A percentile compares a stretch with the other conserved stretches of the same genome.
phyloP scores from a whole-genome alignment of 169 alveolate genomes.

The Plasmodium coatneyi region DNA sequence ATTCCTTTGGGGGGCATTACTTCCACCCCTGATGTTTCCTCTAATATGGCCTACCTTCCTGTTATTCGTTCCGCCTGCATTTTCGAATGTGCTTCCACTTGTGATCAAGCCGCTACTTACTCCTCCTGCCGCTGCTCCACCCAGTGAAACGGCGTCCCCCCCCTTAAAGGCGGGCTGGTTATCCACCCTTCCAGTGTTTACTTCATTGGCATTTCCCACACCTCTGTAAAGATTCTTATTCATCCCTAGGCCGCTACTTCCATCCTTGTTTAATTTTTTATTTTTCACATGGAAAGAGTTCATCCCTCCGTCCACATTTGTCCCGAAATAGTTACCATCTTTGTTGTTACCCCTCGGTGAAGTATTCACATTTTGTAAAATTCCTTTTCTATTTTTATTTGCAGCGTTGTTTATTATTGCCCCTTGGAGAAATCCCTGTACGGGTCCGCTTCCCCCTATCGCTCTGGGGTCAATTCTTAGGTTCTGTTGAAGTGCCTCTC shows the following conservation, averaged over 20 bases:
- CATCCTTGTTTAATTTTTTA: conserved; percentile 5
- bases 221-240: background rate
- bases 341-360: background rate
- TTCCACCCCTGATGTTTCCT: background rate
- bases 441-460: background rate
- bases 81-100: background rate
- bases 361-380: conserved; percentile 3
- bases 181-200: background rate
- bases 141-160: background rate
- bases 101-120: background rate
- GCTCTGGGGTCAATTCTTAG: background rate
- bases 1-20: background rate
- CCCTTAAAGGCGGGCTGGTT: background rate
- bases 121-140: background rate
- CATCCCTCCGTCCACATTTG: background rate
- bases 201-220: background rate
- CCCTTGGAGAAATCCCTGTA: background rate
- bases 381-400: background rate
- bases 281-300: conserved; percentile 16
- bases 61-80: background rate
- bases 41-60: background rate
- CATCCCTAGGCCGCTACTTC: background rate
- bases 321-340: background rate
- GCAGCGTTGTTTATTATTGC: background rate
- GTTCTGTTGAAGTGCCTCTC: background rate